Base-by-base conservation (phyloP, 2,329 filamentous ascomycete species). In the Aureobasidium musti region DNA sequence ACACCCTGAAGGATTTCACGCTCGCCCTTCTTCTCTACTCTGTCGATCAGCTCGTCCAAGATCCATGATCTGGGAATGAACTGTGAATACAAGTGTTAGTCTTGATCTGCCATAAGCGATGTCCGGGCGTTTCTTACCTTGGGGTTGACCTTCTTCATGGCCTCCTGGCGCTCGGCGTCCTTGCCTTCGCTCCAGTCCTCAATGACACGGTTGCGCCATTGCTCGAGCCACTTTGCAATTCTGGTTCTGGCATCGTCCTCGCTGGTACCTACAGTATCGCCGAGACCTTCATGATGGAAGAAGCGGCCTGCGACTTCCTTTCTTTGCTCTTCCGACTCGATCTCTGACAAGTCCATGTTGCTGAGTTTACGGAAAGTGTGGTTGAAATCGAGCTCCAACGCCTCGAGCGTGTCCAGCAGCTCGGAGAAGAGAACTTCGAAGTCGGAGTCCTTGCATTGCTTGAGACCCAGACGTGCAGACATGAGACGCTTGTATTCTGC, bases 51-150 rank as follows among this genome's bases (percentile, higher is more conserved):
- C 77, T 99, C 95, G 75, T 98, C 94, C 23, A 99, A 82, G 61
- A 99, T 86, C 93, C 94, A 99, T 21, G 90, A 89, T 54, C 92
- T 86, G 0, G 95, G 92, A 0, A 97, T 82, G 73, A 99, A 99
- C 80, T 85, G 65, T 63, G 41, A 39, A 21, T 2, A 6, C 5
- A 21, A 5, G 4, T 39, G 49, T 59, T 17, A 41, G 39, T n/a
- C 13, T 37, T 41, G 26, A 2, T 5, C 35, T 50, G 11, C 52
- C 49, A 35, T 33, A 23, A 1, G 14, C 43, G 39, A 33, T 21
- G 23, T 6, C 2, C 19, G 11, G 41, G 47, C 45, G 6, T 8
- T 65, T 53, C 74, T 70, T 74, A 84, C 83, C 67, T 91, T 97
- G 2, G 95, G 95, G 74, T 99, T 99, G 26, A 93, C 90, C 30